phyloP scores from a whole-genome alignment of 2,329 filamentous ascomycete genomes.

The Epichloe brachyelytri region DNA sequence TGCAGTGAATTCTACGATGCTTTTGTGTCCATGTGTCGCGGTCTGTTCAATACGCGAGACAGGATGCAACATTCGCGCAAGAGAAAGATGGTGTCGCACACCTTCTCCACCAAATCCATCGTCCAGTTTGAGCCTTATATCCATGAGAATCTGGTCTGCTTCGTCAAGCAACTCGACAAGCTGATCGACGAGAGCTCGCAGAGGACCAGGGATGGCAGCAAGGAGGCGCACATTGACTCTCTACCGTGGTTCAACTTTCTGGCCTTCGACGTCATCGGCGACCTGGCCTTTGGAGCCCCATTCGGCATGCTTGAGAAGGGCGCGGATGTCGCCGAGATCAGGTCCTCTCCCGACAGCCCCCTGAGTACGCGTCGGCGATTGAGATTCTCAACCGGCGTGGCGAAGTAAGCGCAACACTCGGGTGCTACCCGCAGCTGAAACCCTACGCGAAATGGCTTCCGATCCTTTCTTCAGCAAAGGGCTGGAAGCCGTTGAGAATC shows the following conservation, averaged over 20 bases:
- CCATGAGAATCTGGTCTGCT: constrained; percentile 60
- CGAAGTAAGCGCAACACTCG: constrained; percentile 72
- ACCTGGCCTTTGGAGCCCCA: constrained; percentile 37
- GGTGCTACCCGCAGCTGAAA: constrained; percentile 60
- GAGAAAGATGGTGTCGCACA: constrained; percentile 78
- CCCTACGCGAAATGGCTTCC: constrained; percentile 66
- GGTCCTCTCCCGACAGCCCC: constrained; percentile 43
- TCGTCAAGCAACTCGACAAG: constrained; percentile 60
- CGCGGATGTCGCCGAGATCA: constrained; percentile 63
- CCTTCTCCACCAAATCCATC: constrained; percentile 71
- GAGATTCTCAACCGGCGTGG: constrained; percentile 81
- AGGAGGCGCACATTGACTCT: constrained; percentile 56
- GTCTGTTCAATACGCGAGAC: constrained; percentile 81
- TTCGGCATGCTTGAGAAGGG: constrained; percentile 63
- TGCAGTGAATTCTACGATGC: constrained; percentile 75
- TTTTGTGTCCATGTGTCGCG: constrained; percentile 75
- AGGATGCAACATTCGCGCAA: constrained; percentile 75
- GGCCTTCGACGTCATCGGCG: constrained; percentile 37
- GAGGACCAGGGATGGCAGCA: constrained; percentile 40
- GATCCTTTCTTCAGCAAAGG: constrained; percentile 73
- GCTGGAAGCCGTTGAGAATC: constrained; percentile 59
- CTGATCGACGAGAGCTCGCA: constrained; percentile 34
- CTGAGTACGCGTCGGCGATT: constrained; percentile 63
- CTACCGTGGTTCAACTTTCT: constrained; percentile 58
- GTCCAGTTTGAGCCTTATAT: constrained; percentile 84